Percentiles rank a stretch among this genome's conserved stretches.
Evolutionary conservation across 768 basidiomycete genomes (phyloP).

Genomic region (Hydnomerulius pinastri): DNA sequence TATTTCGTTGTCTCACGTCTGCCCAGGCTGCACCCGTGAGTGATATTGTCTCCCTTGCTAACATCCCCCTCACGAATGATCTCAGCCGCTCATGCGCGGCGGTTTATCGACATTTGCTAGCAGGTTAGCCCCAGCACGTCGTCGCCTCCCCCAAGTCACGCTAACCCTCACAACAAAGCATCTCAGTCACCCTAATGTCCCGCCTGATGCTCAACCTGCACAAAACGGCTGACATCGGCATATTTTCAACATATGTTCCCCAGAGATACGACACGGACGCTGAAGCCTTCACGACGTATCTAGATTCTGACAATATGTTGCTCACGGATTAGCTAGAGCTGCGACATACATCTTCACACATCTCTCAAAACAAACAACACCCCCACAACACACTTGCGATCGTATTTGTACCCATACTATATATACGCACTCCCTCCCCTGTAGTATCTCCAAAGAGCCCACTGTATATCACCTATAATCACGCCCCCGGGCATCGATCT

Average conservation of each 20-base stretch:
- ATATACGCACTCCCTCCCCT: too few species aligned
- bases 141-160: background rate
- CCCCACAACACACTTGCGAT: too few species aligned
- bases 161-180: constrained; percentile 25
- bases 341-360: too few species aligned
- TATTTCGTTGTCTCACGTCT: background rate
- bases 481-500: too few species aligned
- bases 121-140: constrained; percentile 34
- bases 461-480: too few species aligned
- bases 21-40: constrained; percentile 5
- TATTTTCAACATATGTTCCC: background rate
- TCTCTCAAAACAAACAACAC: too few species aligned
- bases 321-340: background rate
- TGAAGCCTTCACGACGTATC: background rate
- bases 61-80: background rate
- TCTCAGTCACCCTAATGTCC: constrained; percentile 54
- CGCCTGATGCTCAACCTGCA: constrained; percentile 60
- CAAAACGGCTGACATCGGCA: constrained; percentile 31
- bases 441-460: too few species aligned
- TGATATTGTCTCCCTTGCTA: background rate
- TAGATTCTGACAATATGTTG: background rate
- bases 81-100: constrained; percentile 47
- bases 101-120: constrained; percentile 51
- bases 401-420: too few species aligned
- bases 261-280: background rate